A percentile compares a stretch with the other conserved stretches of the same genome.
phyloP scores from a whole-genome alignment of 805 yeast genomes.

The Monosporozyma siamensis region DNA sequence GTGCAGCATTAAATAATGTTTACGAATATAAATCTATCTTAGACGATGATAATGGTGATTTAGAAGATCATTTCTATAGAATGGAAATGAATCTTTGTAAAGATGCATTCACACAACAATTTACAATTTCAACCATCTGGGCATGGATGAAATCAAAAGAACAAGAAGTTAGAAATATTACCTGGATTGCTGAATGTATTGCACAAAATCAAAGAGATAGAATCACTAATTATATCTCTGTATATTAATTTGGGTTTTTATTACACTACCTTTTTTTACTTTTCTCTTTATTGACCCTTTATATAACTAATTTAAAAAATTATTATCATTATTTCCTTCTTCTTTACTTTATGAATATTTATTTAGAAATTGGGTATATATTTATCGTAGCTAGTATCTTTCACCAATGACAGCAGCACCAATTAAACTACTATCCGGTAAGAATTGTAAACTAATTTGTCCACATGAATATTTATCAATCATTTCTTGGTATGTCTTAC shows the following conservation, averaged over 20 bases:
- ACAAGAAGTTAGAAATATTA: slow-evolving; percentile 92
- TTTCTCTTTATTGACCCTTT: too few species aligned
- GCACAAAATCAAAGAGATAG: slow-evolving; percentile 97
- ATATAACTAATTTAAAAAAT: too few species aligned
- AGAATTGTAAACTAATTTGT: slow-evolving; percentile 11
- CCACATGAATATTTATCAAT: slow-evolving; percentile 10
- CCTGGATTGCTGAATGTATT: slow-evolving; percentile 99
- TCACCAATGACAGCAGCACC: slow-evolving; percentile 22
- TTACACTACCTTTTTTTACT: neutral
- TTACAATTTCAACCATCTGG: slow-evolving; percentile 83
- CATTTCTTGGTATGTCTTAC: slow-evolving; percentile 13
- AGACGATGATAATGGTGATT: slow-evolving; percentile 32
- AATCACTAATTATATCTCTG: slow-evolving; percentile 82
- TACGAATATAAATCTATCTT: slow-evolving; percentile 56
- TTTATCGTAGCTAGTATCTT: too few species aligned
- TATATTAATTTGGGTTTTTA: slow-evolving; percentile 39
- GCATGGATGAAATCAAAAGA: slow-evolving; percentile 95
- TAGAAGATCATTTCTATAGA: slow-evolving; percentile 92
- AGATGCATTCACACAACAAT: slow-evolving; percentile 93
- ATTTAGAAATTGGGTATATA: neutral
- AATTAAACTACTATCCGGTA: slow-evolving; percentile 21
- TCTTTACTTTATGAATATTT: too few species aligned
- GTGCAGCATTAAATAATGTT: slow-evolving; percentile 50
- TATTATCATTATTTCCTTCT: too few species aligned
- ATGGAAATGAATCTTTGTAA: slow-evolving; percentile 87